Conservation (phyloP, 176 grass and related monocot species). For the Oryza nivara region DNA sequence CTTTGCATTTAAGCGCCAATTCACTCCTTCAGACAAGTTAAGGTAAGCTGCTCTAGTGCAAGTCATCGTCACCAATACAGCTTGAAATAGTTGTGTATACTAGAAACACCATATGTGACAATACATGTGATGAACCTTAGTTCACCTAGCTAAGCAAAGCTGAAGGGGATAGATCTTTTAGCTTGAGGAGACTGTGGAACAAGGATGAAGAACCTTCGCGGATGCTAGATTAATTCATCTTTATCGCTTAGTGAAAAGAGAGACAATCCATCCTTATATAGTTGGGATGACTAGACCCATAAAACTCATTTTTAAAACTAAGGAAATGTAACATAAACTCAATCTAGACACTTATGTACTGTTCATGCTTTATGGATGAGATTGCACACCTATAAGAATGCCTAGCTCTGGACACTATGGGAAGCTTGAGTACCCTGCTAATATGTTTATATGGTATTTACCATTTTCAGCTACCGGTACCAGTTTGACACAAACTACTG, state of each 20-base stretch:
- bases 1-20: slow-evolving; percentile 81
- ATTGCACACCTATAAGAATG: not conserved
- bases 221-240: not conserved
- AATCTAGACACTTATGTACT: not conserved
- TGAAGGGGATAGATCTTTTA: not conserved
- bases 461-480: slow-evolving; percentile 73
- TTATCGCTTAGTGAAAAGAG: not conserved
- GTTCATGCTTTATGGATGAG: not conserved
- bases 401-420: not conserved
- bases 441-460: not conserved
- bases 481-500: slow-evolving; percentile 76
- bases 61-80: not conserved
- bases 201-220: not conserved
- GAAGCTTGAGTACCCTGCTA: not conserved
- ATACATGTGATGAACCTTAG: not conserved
- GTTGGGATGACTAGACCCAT: not conserved
- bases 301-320: not conserved
- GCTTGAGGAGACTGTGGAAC: not conserved
- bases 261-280: not conserved
- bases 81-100: slow-evolving; percentile 8
- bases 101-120: slow-evolving; percentile 20
- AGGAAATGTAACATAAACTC: not conserved
- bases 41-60: slow-evolving; percentile 54
- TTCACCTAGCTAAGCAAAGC: not conserved
- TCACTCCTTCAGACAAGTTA: slow-evolving; percentile 79